Percentiles rank a stretch among this genome's conserved stretches.
Evolutionary conservation across 2,329 filamentous ascomycete species (phyloP).

Genomic region (Berkeleyomyces rouxiae): DNA sequence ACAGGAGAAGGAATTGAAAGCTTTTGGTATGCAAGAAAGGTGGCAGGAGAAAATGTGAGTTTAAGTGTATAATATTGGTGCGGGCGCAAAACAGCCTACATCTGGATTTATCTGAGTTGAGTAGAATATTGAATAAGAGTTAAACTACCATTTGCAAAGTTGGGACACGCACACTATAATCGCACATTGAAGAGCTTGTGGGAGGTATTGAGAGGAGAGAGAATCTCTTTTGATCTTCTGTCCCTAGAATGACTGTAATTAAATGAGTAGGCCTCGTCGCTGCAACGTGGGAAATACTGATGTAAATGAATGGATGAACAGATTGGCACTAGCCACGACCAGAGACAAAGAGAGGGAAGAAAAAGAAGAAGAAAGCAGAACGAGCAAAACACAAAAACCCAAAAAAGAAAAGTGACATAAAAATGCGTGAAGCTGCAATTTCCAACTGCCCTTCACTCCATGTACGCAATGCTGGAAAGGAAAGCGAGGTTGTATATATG

Average conservation of each 20-base stretch:
- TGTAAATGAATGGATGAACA: background rate
- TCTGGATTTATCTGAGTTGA: background rate
- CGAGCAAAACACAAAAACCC: background rate
- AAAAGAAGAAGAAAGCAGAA: constrained; percentile 2
- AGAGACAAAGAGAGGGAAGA: background rate
- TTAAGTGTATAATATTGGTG: constrained; percentile 2
- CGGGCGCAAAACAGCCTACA: background rate
- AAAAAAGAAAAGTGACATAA: too few species aligned
- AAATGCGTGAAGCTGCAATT: too few species aligned
- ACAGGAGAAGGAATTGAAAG: background rate
- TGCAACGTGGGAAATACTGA: background rate
- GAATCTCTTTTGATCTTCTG: background rate
- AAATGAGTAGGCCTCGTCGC: background rate
- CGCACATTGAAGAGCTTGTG: background rate
- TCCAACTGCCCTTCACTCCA: background rate
- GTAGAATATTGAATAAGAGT: background rate
- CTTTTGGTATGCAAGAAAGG: background rate
- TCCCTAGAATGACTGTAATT: background rate
- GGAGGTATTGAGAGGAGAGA: background rate
- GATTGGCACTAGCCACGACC: background rate
- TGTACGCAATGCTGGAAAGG: constrained; percentile 8
- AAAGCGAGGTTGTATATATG: background rate
- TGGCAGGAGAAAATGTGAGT: background rate
- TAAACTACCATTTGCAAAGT: background rate
- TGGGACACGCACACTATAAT: background rate